Percentiles rank a stretch among this genome's conserved stretches.
These are phyloP conservation scores for Saturnispora saitoi DNA, from an alignment of 805 yeast genomes.

Conservation along the genomic window DNA sequence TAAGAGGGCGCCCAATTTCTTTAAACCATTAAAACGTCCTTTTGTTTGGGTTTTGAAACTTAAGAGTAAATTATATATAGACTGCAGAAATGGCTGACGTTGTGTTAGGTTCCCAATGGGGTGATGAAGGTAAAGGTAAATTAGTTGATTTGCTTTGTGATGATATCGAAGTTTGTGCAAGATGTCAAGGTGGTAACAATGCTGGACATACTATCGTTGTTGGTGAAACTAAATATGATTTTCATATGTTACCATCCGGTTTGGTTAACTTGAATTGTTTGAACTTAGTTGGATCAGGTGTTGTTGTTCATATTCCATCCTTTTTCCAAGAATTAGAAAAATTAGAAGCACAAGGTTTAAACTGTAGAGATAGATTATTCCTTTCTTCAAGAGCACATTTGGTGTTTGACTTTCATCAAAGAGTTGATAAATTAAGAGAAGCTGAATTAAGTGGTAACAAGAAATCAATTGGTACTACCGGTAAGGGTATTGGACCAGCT, in stretches of 20 bases:
- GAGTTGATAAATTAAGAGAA: slow-evolving; percentile 92
- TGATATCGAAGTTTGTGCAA: slow-evolving; percentile 90
- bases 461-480: slow-evolving; percentile 93
- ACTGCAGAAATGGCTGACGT: slow-evolving; percentile 61
- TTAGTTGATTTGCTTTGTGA: slow-evolving; percentile 93
- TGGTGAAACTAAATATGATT: slow-evolving; percentile 79
- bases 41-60: neutral
- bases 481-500: slow-evolving; percentile 98
- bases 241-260: slow-evolving; percentile 99
- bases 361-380: slow-evolving; percentile 68
- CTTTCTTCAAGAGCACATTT: slow-evolving; percentile 91
- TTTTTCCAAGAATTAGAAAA: slow-evolving; percentile 79
- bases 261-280: slow-evolving; percentile 85
- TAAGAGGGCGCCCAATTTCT: neutral
- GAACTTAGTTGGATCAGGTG: slow-evolving; percentile 92
- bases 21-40: neutral
- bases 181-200: slow-evolving; percentile 98
- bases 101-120: slow-evolving; percentile 98
- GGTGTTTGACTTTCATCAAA: slow-evolving; percentile 96
- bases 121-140: slow-evolving; percentile 99
- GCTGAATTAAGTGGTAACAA: slow-evolving; percentile 74
- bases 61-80: neutral
- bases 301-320: slow-evolving; percentile 90
- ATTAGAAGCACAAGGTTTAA: slow-evolving; percentile 74
- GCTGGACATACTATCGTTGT: slow-evolving; percentile 99